Base-by-base conservation (phyloP, 2,329 filamentous ascomycete species). In the Tolypocladium sp. region DNA sequence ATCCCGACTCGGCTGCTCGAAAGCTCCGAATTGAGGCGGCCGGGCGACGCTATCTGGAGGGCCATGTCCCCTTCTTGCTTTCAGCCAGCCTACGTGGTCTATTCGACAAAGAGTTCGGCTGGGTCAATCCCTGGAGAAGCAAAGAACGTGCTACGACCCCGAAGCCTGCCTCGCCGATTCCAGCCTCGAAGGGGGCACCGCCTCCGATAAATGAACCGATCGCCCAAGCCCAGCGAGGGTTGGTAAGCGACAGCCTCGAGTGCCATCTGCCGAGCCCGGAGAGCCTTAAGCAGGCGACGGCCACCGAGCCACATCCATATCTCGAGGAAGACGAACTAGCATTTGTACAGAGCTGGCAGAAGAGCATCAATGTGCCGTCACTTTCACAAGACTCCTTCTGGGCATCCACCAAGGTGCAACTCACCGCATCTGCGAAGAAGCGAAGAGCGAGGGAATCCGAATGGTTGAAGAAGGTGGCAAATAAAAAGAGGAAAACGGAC, bases 41-140 rank as follows among this genome's bases (percentile, higher is more conserved):
- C 15, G 87, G 83, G 1, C 72, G 77, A 38, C 77, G 78, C 40
- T 90, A 82, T 64, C 72, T 89, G 42, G 71, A 76, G 8, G 88
- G 87, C 0, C 73, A 77, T 37, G 67, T 77, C 2, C 79, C 87
- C 0, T 66, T 81, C 30, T 76, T 92, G 3, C 69, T 86, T 3
- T 87, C 88, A 15, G 82, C 87, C 8, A 71, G 74, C 7, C 74
- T 90, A 3, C 78, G 74, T 60, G 88, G 87, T 0, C 88, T 87
- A 0, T 88, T 90, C 63, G 76, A 79, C 27, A 46, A 58, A 38
- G 63, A 55, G 8, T 66, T 67, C 7, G 64, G 67, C 44, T 73
- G 70, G 71, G 56, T 63, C 5, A 74, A 74, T 54, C 72, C 72
- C 6, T 74, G 72, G 72, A 58, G 59, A 37, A 64, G 60, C 33